These are phyloP conservation scores for Neurospora sp. DNA, from an alignment of 495 filamentous ascomycete species.

Conservation along the genomic window DNA sequence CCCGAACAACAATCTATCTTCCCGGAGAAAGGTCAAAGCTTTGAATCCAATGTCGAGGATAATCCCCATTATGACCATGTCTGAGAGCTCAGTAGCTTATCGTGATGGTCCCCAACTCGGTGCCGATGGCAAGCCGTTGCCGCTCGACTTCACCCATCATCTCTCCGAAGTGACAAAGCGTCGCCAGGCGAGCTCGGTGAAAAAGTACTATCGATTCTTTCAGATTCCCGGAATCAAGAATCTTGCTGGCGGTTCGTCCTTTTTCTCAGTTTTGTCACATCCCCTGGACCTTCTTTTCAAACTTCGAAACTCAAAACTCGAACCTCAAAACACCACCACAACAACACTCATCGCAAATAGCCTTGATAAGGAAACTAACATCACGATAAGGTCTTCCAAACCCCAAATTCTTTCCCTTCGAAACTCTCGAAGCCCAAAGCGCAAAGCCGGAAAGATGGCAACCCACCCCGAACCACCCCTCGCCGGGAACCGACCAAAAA, in stretches of 20 bases:
- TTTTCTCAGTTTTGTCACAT: neutral
- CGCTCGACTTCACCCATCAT: conserved; percentile 71
- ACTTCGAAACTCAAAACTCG: neutral
- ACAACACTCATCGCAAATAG: neutral
- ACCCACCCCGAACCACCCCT: conserved; percentile 47
- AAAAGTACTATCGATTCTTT: conserved; percentile 79
- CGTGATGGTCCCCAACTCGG: neutral
- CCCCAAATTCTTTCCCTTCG: conserved; percentile 75
- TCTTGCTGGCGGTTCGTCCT: conserved; percentile 68
- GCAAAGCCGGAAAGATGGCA: conserved; percentile 63
- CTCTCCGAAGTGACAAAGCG: conserved; percentile 56
- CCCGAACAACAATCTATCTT: neutral
- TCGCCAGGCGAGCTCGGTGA: conserved; percentile 54
- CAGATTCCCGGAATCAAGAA: conserved; percentile 70
- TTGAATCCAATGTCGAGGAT: neutral
- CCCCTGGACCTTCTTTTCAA: neutral
- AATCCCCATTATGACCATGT: neutral
- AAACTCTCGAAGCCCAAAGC: conserved; percentile 74
- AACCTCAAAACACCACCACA: neutral
- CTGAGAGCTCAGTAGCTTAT: neutral
- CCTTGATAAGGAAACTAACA: neutral
- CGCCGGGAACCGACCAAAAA: conserved; percentile 21
- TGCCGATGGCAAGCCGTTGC: conserved; percentile 30
- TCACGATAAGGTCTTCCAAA: conserved; percentile 58
- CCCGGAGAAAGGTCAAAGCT: neutral